Base-by-base conservation (phyloP, 805 yeast species). In the Candida montana region DNA sequence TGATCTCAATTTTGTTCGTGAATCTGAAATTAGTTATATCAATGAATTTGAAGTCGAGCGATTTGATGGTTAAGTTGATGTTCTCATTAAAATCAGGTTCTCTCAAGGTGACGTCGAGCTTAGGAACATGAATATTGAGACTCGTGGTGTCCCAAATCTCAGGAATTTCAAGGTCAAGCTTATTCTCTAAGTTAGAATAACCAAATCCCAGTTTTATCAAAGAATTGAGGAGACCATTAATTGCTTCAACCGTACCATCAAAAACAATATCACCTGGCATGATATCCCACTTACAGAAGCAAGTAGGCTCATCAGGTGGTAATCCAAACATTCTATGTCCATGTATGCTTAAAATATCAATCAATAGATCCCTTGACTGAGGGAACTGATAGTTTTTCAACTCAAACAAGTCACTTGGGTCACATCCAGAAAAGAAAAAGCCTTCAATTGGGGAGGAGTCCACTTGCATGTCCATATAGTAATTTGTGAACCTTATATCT, bases 291-390 rank as follows among this genome's bases (percentile, higher is more conserved):
- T 85, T 81, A 54, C 96, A 89, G 48, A 76, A 79, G 57, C 86
- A 93, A 0, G 97, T 87, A 1, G 91, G 88, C 56, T 87, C 95
- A 7, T 71, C 67, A 0, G 97, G 97, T 0, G 96, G 96, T 2
- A 88, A 58, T 0, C 99, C 99, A 66, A 88, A 88, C 81, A 90
- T 79, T 54, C 98, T 71, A 59, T 91, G 96, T 1, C 96, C 95
- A 59, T 86, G 95, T 19, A 87, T 69, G 2, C 71, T 55, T 11
- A 83, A 56, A 1, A 82, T 79, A 53, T 82, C 83, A 37, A 85
- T 69, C 4, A 58, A 50, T 24, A 85, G 51, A 33, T 78, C 77
- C 19, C 40, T 47, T 10, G 31, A 41, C 2, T 41, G 20, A 6
- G 50, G 37, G 15, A 45, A 34, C 7, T 40, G 30, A 29, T 45